phyloP scores from a whole-genome alignment of 2,329 filamentous ascomycete species.

The Graphiopsis chlorocephala region DNA sequence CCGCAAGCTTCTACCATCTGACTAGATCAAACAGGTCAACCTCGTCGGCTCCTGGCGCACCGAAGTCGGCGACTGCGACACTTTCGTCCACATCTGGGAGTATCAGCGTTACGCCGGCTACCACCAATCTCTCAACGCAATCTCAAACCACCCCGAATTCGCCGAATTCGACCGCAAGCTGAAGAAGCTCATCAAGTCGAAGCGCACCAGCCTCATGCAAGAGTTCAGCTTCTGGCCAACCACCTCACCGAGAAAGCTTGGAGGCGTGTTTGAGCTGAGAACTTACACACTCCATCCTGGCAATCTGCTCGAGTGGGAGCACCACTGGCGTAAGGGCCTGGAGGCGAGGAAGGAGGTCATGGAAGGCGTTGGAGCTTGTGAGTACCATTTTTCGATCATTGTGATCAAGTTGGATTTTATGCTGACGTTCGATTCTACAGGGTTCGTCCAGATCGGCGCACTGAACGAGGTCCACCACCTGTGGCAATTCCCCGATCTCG shows the following conservation, averaged over 20 bases:
- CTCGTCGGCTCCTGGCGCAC: constrained; percentile 97
- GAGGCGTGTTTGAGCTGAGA: constrained; percentile 90
- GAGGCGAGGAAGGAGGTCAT: constrained; percentile 92
- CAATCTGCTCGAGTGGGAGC: constrained; percentile 97
- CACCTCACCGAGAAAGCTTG: constrained; percentile 80
- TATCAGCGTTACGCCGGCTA: constrained; percentile 97
- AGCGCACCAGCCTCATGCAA: constrained; percentile 92
- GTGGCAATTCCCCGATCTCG: constrained; percentile 96
- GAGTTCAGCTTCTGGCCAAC: constrained; percentile 99
- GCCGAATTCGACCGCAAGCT: constrained; percentile 79
- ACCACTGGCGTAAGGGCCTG: constrained; percentile 90
- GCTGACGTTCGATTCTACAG: constrained; percentile 62
- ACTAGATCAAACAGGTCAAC: constrained; percentile 53
- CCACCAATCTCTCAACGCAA: constrained; percentile 83
- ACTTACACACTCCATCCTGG: constrained; percentile 96
- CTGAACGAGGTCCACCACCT: constrained; percentile 97
- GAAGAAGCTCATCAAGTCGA: constrained; percentile 77
- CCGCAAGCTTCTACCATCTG: background rate
- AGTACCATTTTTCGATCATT: background rate
- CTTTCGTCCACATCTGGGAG: constrained; percentile 99
- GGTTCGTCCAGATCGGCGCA: constrained; percentile 98
- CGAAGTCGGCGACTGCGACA: constrained; percentile 95
- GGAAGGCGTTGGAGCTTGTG: constrained; percentile 61
- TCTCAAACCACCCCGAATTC: constrained; percentile 80
- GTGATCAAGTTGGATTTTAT: background rate